Base-by-base conservation (phyloP, 306 rosid genomes). In the Rosa chinensis region DNA sequence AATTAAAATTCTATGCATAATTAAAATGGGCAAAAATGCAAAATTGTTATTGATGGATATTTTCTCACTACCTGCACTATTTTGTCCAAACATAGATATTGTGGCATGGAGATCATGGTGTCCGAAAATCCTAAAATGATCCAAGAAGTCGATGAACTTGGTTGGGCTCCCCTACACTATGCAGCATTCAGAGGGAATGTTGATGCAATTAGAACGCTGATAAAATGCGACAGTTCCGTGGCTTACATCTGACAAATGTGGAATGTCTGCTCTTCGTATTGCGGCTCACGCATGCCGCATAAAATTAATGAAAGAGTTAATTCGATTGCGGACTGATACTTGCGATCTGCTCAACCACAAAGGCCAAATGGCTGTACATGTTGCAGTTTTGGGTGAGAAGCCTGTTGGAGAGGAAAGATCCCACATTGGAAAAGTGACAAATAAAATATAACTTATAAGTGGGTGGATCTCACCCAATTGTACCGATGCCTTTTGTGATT, bases 111-210 rank as follows among this genome's bases (percentile, higher is more conserved):
- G n/a, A n/a, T n/a, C n/a, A n/a, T n/a, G n/a, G n/a, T n/a, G n/a
- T n/a, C n/a, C n/a, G n/a, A 1, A 68, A 8, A 40, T 17, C 66
- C 50, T 3, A 5, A 20, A 13, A n/a, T 77, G 2, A 43, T 53
- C 17, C 66, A 52, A 53, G 11, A 8, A 40, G 75, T 39, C 0
- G 81, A 68, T 16, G 20, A 39, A 8, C 28, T 39, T 14, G 75
- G 75, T 4, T 77, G 81, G 81, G 53, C 32, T 47, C 81, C 81
- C 10, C 10, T 67, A 5, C 68, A 77, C 49, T 77, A 77, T 42
- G 81, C 75, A 6, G 81, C 81, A 21, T 8, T 37, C 18, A 2
- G 9, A 7, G 81, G 81, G 16, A 53, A 77, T 16, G 25, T 55
- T 55, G 61, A 20, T 20, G 61, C 61, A 6, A 2, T 20, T 55